phyloP scores from a whole-genome alignment of 177 flowering plant genomes.

The Vitis hybrid region DNA sequence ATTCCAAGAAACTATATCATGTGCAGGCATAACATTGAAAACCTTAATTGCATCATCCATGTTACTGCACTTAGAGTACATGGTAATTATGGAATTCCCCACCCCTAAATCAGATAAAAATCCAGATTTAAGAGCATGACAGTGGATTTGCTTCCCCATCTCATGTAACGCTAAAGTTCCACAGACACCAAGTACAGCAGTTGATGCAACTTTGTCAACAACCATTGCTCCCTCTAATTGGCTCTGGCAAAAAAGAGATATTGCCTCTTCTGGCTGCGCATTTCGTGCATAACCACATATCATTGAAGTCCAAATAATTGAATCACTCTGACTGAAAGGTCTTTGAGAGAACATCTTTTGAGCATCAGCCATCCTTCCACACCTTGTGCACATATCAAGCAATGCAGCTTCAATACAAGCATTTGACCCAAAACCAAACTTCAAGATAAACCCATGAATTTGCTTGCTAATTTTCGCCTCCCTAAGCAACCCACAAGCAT shows the following conservation, averaged over 20 bases:
- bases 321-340: conserved; percentile 25
- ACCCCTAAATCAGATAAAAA: conserved; percentile 45
- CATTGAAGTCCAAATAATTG: conserved; percentile 66
- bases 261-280: conserved; percentile 63
- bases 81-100: conserved; percentile 66
- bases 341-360: conserved; percentile 50
- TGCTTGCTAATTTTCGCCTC: conserved; percentile 51
- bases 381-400: conserved; percentile 80
- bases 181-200: conserved; percentile 66
- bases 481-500: conserved; percentile 60
- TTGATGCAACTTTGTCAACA: conserved; percentile 60
- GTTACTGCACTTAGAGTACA: conserved; percentile 77
- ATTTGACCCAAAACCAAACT: conserved; percentile 57
- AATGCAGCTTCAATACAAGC: conserved; percentile 62
- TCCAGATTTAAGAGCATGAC: conserved; percentile 53
- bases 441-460: conserved; percentile 72
- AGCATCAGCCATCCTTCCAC: conserved; percentile 76
- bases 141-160: conserved; percentile 79
- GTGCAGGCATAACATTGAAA: conserved; percentile 54
- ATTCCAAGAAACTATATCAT: conserved; percentile 82
- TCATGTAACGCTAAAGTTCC: conserved; percentile 65
- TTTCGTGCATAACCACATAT: conserved; percentile 74
- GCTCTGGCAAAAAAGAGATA: conserved; percentile 45
- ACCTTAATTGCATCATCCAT: conserved; percentile 53
- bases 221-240: conserved; percentile 35